These are phyloP conservation scores for Pleurotus eryngii DNA, from an alignment of 768 basidiomycete species.

Conservation along the genomic window DNA sequence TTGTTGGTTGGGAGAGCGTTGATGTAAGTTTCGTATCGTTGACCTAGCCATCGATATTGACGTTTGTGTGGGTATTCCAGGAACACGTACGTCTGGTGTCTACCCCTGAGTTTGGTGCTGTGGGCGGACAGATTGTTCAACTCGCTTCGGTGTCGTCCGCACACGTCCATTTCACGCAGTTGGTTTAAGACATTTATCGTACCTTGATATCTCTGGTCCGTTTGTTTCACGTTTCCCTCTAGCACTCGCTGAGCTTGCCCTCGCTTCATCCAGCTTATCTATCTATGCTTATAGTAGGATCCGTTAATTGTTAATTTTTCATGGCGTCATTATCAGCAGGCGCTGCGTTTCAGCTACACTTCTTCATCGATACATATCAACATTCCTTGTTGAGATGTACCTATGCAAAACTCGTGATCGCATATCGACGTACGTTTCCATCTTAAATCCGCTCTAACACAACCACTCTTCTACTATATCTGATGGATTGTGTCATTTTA, in stretches of 20 bases:
- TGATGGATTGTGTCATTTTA: background rate
- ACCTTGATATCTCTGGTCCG: too few relatives aligned
- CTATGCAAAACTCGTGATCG: too few relatives aligned
- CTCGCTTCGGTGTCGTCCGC: background rate
- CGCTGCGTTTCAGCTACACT: too few relatives aligned
- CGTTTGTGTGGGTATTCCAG: background rate
- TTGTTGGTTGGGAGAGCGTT: conserved; percentile 5
- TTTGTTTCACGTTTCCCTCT: too few relatives aligned
- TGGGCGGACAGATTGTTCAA: background rate
- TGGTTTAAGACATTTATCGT: background rate
- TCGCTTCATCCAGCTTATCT: background rate
- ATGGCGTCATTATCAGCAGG: too few relatives aligned
- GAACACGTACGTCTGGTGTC: background rate
- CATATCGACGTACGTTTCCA: too few relatives aligned
- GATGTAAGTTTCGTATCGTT: background rate
- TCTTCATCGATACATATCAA: too few relatives aligned
- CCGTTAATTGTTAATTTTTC: background rate
- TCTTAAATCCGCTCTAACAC: background rate
- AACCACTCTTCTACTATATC: background rate
- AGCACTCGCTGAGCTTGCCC: background rate
- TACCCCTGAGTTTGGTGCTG: conserved; percentile 1
- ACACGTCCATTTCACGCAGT: background rate
- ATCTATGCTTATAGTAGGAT: background rate
- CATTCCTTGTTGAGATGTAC: too few relatives aligned
- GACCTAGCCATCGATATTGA: background rate